phyloP scores from a whole-genome alignment of 345 rosid species.

The Salix purpurea region DNA sequence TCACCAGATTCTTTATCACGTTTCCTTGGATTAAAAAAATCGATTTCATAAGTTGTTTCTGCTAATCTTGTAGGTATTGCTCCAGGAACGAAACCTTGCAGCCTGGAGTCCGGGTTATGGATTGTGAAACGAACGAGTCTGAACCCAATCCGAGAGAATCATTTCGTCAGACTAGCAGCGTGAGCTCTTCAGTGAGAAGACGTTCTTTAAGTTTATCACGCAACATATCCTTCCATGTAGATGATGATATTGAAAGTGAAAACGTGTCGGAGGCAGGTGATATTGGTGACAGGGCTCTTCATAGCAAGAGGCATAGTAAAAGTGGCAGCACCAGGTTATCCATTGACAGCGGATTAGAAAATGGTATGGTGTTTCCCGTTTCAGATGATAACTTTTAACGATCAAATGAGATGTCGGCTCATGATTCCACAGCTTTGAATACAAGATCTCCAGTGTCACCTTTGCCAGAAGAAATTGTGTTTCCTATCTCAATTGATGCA shows the following conservation, averaged over 20 bases:
- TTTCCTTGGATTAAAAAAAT: constrained; percentile 4
- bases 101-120: constrained; percentile 41
- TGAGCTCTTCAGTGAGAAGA: constrained; percentile 45
- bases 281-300: constrained; percentile 72
- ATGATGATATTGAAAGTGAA: constrained; percentile 53
- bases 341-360: constrained; percentile 38
- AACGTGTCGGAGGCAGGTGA: constrained; percentile 87
- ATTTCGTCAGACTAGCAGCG: constrained; percentile 41
- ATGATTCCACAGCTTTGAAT: constrained; percentile 25
- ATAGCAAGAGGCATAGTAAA: constrained; percentile 39
- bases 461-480: constrained; percentile 36
- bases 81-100: neutral
- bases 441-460: constrained; percentile 28
- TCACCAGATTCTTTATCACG: neutral
- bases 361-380: constrained; percentile 25
- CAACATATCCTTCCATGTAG: constrained; percentile 18
- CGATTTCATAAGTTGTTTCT: neutral
- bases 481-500: constrained; percentile 48
- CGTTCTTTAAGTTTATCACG: constrained; percentile 43
- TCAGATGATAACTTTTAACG: constrained; percentile 25
- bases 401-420: constrained; percentile 17
- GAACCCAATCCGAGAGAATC: constrained; percentile 29
- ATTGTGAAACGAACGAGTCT: constrained; percentile 13
- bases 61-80: neutral
- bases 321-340: constrained; percentile 43